These are phyloP conservation scores for Plasmodium gonderi DNA, from an alignment of 169 alveolate genomes.

Conservation along the genomic window DNA sequence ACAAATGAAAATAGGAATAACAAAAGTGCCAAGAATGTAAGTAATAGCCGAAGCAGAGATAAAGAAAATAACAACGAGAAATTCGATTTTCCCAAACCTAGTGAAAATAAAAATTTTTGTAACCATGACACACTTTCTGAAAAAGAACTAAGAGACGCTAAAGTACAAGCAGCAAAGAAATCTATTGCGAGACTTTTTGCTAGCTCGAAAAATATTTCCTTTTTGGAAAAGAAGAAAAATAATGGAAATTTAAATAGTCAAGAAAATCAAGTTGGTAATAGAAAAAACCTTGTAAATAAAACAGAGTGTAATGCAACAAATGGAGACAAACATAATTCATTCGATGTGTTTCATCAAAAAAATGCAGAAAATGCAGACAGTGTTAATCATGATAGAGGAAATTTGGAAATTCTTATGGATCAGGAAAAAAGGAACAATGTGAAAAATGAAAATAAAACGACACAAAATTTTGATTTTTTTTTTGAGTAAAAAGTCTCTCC, in stretches of 20 bases:
- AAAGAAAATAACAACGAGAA: neutral
- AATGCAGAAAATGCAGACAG: neutral
- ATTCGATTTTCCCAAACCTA: neutral
- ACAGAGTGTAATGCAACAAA: neutral
- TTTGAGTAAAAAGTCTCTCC: too few species aligned
- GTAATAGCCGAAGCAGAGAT: neutral
- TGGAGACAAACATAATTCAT: slow-evolving; percentile 9
- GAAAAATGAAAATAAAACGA: slow-evolving; percentile 7
- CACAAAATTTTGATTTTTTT: slow-evolving; percentile 28
- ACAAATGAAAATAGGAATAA: neutral
- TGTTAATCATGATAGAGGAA: neutral
- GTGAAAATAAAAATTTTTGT: slow-evolving; percentile 19
- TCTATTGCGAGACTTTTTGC: slow-evolving; percentile 82
- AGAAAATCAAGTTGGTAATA: neutral
- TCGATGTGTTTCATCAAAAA: neutral
- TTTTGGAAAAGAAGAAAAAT: slow-evolving; percentile 11
- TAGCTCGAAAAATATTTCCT: slow-evolving; percentile 76
- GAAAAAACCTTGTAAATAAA: neutral
- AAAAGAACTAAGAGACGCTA: slow-evolving; percentile 77
- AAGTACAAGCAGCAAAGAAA: slow-evolving; percentile 85
- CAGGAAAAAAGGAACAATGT: neutral
- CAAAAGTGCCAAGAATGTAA: neutral
- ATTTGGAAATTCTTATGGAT: neutral
- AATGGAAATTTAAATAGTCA: slow-evolving; percentile 9
- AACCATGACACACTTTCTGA: slow-evolving; percentile 21